phyloP scores from a whole-genome alignment of 1,139 yeast species.

The Zygotorulaspora mrakii region DNA sequence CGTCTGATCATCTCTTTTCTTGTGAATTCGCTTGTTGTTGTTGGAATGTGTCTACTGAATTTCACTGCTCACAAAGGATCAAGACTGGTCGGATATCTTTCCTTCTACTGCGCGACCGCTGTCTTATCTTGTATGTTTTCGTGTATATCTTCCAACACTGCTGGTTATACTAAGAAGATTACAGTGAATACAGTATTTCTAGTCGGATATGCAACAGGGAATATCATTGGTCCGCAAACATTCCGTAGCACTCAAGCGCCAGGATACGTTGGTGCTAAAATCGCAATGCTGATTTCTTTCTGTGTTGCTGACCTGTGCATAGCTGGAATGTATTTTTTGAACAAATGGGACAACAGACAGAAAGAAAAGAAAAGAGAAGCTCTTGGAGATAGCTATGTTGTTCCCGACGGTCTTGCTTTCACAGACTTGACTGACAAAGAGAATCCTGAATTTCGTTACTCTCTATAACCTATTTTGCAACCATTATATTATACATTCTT shows the following conservation, averaged over 20 bases:
- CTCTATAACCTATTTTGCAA: constrained; percentile 13
- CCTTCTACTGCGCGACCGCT: constrained; percentile 33
- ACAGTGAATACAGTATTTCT: constrained; percentile 18
- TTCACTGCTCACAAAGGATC: constrained; percentile 40
- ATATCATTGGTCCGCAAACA: constrained; percentile 63
- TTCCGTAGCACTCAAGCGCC: constrained; percentile 53
- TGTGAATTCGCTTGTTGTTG: constrained; percentile 37
- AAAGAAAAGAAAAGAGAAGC: constrained; percentile 28
- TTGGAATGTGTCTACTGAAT: constrained; percentile 45
- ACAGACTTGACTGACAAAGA: constrained; percentile 46
- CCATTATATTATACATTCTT: no score
- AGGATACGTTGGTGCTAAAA: constrained; percentile 30
- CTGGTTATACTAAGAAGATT: constrained; percentile 35
- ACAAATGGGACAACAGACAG: constrained; percentile 47
- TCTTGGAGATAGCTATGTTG: constrained; percentile 34
- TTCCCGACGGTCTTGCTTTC: constrained; percentile 40
- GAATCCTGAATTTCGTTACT: constrained; percentile 44
- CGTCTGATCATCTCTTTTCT: constrained; percentile 38
- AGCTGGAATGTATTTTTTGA: constrained; percentile 53
- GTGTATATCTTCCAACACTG: constrained; percentile 25
- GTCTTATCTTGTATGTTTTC: constrained; percentile 22
- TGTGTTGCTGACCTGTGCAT: constrained; percentile 9
- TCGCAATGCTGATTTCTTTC: constrained; percentile 15
- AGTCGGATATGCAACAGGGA: constrained; percentile 39
- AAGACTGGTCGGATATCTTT: constrained; percentile 42